Conservation (phyloP, 345 rosid species). For the Adansonia digitata region DNA sequence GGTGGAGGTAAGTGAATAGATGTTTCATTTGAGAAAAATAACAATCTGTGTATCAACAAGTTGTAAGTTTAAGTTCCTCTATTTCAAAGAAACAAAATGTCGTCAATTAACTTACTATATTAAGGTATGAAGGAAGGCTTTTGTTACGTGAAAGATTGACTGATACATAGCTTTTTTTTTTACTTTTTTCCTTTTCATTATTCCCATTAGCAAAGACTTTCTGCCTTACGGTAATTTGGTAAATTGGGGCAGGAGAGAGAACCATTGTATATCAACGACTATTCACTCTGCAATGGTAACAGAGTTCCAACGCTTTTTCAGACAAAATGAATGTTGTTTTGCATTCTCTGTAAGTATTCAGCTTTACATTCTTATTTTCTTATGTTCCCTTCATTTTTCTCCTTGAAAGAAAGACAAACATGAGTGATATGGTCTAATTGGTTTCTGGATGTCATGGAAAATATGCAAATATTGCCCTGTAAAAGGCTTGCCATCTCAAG, state of each 20-base stretch:
- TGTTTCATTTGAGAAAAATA: background rate
- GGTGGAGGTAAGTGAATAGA: background rate
- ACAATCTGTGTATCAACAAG: background rate
- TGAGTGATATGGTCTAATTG: background rate
- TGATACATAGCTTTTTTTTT: background rate
- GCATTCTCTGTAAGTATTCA: conserved; percentile 16
- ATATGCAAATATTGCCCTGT: background rate
- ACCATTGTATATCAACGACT: background rate
- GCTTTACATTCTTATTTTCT: conserved; percentile 2
- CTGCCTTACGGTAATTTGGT: too few relatives aligned
- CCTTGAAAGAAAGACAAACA: background rate
- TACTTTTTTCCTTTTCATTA: background rate
- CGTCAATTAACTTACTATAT: background rate
- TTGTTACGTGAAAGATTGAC: background rate
- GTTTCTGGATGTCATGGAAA: background rate
- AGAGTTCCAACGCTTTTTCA: conserved; percentile 11
- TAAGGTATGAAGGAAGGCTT: background rate
- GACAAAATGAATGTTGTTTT: background rate
- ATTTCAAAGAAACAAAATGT: too few relatives aligned
- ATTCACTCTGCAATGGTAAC: too few relatives aligned
- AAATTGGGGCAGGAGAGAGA: background rate
- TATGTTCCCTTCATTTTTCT: background rate
- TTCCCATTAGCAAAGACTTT: background rate
- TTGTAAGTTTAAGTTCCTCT: too few relatives aligned
- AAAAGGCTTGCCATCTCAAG: background rate